Evolutionary conservation across 768 basidiomycete species (phyloP).

Genomic region (Megacollybia marginata): DNA sequence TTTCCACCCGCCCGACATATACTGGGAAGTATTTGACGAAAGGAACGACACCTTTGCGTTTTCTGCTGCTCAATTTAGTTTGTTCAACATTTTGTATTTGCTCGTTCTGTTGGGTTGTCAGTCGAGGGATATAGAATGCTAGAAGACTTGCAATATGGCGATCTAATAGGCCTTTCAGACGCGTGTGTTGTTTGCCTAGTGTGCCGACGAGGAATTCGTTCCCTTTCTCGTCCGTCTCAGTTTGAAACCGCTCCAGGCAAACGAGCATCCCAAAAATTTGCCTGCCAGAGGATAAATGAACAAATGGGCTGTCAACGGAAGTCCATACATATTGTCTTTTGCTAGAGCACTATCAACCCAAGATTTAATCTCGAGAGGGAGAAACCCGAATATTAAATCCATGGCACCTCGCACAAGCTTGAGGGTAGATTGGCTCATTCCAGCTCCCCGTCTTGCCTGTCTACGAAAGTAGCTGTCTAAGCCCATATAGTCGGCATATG

Average conservation of each 20-base stretch:
- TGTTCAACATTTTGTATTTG: conserved; percentile 86
- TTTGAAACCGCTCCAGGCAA: conserved; percentile 67
- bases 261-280: conserved; percentile 81
- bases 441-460: conserved; percentile 72
- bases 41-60: conserved; percentile 84
- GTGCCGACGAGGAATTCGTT: conserved; percentile 66
- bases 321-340: conserved; percentile 65
- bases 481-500: conserved; percentile 93
- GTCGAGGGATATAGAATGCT: background rate
- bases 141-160: conserved; percentile 54
- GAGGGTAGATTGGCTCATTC: conserved; percentile 58
- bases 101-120: conserved; percentile 46
- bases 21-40: conserved; percentile 92
- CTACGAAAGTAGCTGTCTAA: conserved; percentile 91
- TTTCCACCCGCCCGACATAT: conserved; percentile 79
- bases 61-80: conserved; percentile 87
- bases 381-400: conserved; percentile 94
- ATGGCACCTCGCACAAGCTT: conserved; percentile 85
- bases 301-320: background rate
- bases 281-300: conserved; percentile 30
- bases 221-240: conserved; percentile 73
- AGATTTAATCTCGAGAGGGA: conserved; percentile 71
- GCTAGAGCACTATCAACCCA: conserved; percentile 79
- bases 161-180: conserved; percentile 71
- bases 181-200: conserved; percentile 76